Evolutionary conservation across 441 rosid genomes (phyloP).

Genomic region (Eruca vesicaria): DNA sequence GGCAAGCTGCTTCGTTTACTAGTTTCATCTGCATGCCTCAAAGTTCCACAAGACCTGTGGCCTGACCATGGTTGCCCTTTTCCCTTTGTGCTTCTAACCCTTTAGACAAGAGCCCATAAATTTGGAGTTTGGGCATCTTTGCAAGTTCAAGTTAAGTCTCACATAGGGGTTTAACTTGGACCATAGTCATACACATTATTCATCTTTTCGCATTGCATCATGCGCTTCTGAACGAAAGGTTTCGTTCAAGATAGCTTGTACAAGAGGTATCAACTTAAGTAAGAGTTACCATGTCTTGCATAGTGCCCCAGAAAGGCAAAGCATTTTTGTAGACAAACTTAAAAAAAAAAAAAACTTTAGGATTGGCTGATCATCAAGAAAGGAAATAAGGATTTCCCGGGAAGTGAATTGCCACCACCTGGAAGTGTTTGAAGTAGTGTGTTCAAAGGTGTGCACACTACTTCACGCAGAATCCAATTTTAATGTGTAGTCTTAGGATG

Average conservation of each 20-base stretch:
- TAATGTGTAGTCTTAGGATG: conserved; percentile 43
- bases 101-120: conserved; percentile 27
- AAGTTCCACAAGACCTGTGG: conserved; percentile 56
- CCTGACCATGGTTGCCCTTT: conserved; percentile 55
- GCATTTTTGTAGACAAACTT: conserved; percentile 36
- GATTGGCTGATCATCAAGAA: conserved; percentile 54
- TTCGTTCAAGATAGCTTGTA: conserved; percentile 48
- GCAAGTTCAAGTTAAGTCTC: conserved; percentile 30
- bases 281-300: conserved; percentile 41
- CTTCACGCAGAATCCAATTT: conserved; percentile 39
- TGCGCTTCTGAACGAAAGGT: conserved; percentile 36
- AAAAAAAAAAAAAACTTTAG: conserved; percentile 39
- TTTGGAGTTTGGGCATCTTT: conserved; percentile 38
- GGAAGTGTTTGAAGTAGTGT: conserved; percentile 30
- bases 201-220: not conserved
- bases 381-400: conserved; percentile 46
- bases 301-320: conserved; percentile 36
- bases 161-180: conserved; percentile 19
- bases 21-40: conserved; percentile 32
- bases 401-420: conserved; percentile 46
- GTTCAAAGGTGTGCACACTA: conserved; percentile 46
- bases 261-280: conserved; percentile 43
- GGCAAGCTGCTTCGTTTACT: conserved; percentile 31
- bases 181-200: conserved; percentile 40
- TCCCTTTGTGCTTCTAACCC: conserved; percentile 22